Evolutionary conservation across 331 rosid species (phyloP), one percentile per base, ranked within the genome.

Genomic region (Rosa hybrid): DNA sequence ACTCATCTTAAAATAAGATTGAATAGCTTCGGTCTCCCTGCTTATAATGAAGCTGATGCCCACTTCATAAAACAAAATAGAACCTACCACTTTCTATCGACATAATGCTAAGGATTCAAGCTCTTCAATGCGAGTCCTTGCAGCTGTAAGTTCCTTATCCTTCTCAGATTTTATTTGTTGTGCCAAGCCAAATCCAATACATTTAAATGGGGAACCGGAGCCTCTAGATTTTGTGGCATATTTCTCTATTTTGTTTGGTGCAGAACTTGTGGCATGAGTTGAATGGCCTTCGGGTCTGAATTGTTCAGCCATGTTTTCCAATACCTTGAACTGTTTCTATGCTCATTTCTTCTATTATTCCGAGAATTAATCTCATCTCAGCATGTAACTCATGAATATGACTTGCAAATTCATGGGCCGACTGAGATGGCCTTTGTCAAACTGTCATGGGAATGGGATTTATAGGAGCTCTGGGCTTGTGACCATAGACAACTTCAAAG

Each of bases 181-280:
- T 70, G 90, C 80, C 89, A 91, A 20, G 86, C 98, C 97, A 89
- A 91, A 78, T 13, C 98, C 99, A 68, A 95, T 95, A 90, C 99
- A 93, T 86, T 93, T 95, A 84, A 95, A 95, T 76, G 99, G 99
- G 72, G 99, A 95, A 63, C 99, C 91, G 70, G 99, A 91, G 78
- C 99, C 98, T 77, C 98, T 89, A 71, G 98, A 44, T 84, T 86
- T 95, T 77, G 82, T n/a, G 57, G 87, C 80, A 77, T 83, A 78
- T 83, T 87, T 95, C 78, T 93, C 98, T 25, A 86, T 75, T 86
- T 90, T 93, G 87, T 87, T 93, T 74, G 94, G 85, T 73, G 92
- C 87, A 89, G 91, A 87, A 81, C 76, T 83, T 82, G 39, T 69
- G 81, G 87, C 75, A 42, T 88, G 86, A 34, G 83, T 76, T 54